Conservation (phyloP, 1,139 yeast genomes). For the Geotrichum phurueaensis region DNA sequence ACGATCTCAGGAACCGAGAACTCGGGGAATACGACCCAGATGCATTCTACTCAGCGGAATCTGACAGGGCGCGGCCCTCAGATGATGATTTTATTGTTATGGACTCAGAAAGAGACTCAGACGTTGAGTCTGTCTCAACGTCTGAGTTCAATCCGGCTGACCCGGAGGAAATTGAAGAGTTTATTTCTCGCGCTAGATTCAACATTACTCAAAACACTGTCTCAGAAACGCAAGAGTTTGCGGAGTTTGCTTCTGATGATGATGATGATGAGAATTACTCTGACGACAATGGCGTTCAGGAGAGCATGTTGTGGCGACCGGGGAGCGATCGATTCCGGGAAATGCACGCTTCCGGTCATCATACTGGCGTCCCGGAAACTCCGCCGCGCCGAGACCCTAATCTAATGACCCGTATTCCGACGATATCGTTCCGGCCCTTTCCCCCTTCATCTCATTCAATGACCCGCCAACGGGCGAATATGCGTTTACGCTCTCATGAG, state of each 20-base stretch:
- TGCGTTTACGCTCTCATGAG: neutral
- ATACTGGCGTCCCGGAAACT: constrained; percentile 1
- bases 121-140: neutral
- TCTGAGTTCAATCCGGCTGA: neutral
- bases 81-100: neutral
- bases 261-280: neutral
- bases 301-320: neutral
- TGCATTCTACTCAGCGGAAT: neutral
- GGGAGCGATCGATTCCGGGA: neutral
- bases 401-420: neutral
- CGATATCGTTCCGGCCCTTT: neutral
- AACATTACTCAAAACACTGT: neutral
- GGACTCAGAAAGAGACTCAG: neutral
- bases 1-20: neutral
- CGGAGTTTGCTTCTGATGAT: constrained; percentile 9
- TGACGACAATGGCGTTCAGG: neutral
- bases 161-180: neutral
- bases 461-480: neutral
- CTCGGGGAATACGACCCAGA: neutral
- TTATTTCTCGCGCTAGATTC: neutral
- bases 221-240: neutral
- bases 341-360: neutral
- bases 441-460: neutral
- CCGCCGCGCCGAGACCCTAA: constrained; percentile 5
- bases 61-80: neutral